Evolutionary conservation across 768 basidiomycete genomes (phyloP), one percentile per base, ranked within the genome.

Genomic region (Trichaptum fuscoviolaceum): DNA sequence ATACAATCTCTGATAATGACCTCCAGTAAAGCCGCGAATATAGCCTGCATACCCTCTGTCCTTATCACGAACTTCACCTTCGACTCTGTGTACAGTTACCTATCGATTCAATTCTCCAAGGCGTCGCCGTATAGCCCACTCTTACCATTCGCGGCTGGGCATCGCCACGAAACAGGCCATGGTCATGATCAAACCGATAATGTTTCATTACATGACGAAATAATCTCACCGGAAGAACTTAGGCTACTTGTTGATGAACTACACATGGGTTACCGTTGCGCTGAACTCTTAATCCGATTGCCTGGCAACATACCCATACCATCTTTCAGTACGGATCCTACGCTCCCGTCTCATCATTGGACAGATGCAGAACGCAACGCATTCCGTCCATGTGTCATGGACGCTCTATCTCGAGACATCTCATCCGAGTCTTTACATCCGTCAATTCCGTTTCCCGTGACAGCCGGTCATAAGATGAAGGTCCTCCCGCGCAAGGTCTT

Each of bases 1-100:
- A 15, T 20, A 15, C 12, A 12, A 18, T 61, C 8, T 61, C 59
- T 34, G 30, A 61, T 23, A 26, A 10, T 58, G 27, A 15, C 30
- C 3, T 20, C 3, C 68, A 91, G 89, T 70, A 80, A 88, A 36
- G 89, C 91, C 1, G 91, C 90, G 1, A 84, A 86, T 59, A 73
- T 78, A 42, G 83, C 86, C 0, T 81, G 83, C 0, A 79, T 92
- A n/a, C 91, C 90, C 0, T 88, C 88, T 0, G 79, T 87, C 57
- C 77, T 93, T 20, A 83, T 92, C 69, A 91, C 90, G 58, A 93
- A 93, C 77, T 93, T 93, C 73, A 89, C 90, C 0, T 93, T 93
- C 74, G 91, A 93, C 75, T 89, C 91, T 0, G 90, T 92, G 15
- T 93, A 88, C 74, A 90, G 88, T 68, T 92, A 87, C 69, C 86